Conservation (phyloP, 805 yeast species). For the Saccharomycopsis sp. region DNA sequence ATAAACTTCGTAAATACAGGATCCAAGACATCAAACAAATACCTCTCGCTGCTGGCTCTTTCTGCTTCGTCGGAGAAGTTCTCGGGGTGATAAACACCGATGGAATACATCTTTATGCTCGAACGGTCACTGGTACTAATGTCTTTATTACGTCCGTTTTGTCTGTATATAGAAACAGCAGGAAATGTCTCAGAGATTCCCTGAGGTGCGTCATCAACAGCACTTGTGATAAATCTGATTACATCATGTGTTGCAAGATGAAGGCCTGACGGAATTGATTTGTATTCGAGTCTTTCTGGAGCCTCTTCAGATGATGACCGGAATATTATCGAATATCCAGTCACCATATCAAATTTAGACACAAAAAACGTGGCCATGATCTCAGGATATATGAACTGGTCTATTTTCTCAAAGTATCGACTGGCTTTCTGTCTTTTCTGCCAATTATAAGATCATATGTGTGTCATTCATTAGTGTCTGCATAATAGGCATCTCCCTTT, state of each 20-base stretch:
- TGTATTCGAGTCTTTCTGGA: constrained; percentile 8
- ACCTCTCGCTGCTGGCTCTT: not conserved
- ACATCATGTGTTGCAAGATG: constrained; percentile 12
- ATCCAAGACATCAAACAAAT: constrained; percentile 1
- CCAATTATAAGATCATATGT: too few species aligned
- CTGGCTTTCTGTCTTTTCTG: too few species aligned
- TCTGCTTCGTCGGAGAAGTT: not conserved
- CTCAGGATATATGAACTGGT: not conserved
- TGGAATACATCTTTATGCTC: constrained; percentile 16
- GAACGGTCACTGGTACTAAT: constrained; percentile 9
- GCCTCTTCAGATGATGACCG: not conserved
- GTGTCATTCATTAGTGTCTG: too few species aligned
- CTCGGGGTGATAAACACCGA: constrained; percentile 7
- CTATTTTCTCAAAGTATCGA: too few species aligned
- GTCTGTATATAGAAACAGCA: constrained; percentile 11
- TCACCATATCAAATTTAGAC: constrained; percentile 15
- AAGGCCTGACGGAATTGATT: constrained; percentile 19
- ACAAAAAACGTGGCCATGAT: not conserved
- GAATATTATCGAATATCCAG: constrained; percentile 12
- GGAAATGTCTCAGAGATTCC: not conserved
- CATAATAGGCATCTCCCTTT: too few species aligned
- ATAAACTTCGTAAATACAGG: not conserved
- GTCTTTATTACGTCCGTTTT: constrained; percentile 15
- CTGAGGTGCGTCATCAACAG: not conserved
- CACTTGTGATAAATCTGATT: constrained; percentile 6